phyloP scores from a whole-genome alignment of 1,139 yeast species.

The Taiozyma sp. region DNA sequence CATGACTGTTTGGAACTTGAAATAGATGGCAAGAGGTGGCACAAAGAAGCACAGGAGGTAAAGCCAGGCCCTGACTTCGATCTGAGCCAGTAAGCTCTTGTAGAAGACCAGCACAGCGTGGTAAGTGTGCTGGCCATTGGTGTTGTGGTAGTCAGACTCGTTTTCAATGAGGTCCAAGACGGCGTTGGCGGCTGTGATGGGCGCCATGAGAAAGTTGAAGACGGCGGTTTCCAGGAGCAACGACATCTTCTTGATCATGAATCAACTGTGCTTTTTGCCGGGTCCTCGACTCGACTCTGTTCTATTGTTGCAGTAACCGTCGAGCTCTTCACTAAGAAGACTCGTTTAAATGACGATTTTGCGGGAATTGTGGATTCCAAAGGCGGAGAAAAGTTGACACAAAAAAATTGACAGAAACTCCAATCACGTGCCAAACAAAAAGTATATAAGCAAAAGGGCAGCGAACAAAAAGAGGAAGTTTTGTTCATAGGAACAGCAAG shows the following conservation, averaged over 20 bases:
- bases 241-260: not conserved
- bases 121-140: not conserved
- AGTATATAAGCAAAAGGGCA: too few relatives aligned
- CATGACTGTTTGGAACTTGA: not conserved
- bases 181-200: constrained; percentile 5
- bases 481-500: too few relatives aligned
- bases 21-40: constrained; percentile 2
- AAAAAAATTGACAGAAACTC: not conserved
- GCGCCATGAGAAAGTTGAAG: constrained; percentile 2
- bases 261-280: too few relatives aligned
- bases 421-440: too few relatives aligned
- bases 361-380: not conserved
- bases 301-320: too few relatives aligned
- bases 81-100: not conserved
- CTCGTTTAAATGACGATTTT: too few relatives aligned
- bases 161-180: constrained; percentile 5
- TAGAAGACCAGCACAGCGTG: not conserved
- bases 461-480: too few relatives aligned
- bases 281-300: not conserved
- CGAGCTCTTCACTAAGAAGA: too few relatives aligned
- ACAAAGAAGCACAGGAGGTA: not conserved
- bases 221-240: not conserved
- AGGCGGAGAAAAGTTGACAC: not conserved
- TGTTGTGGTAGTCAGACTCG: constrained; percentile 4
- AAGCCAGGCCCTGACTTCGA: not conserved